phyloP scores from a whole-genome alignment of 768 basidiomycete genomes.

The Collybia mongolica region DNA sequence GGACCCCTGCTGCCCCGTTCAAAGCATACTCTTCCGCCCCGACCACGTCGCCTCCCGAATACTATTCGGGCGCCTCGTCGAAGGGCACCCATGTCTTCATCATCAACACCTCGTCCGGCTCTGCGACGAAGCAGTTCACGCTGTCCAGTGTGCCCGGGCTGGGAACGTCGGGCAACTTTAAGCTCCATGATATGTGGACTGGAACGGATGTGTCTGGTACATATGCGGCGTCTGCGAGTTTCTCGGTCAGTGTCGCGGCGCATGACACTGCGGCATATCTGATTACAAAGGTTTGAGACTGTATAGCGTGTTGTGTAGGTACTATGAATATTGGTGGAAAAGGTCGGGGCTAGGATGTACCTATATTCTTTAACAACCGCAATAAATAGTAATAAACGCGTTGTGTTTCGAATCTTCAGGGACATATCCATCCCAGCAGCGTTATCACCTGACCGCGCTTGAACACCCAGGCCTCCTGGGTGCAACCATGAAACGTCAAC shows the following conservation, averaged over 20 bases:
- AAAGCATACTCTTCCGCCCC: slow-evolving; percentile 34
- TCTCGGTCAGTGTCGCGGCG: slow-evolving; percentile 38
- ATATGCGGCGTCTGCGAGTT: slow-evolving; percentile 31
- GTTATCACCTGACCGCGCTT: too few species aligned
- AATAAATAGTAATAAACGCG: too few species aligned
- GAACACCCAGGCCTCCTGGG: too few species aligned
- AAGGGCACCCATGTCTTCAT: slow-evolving; percentile 56
- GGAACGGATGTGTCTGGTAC: slow-evolving; percentile 39
- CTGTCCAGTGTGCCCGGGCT: slow-evolving; percentile 48
- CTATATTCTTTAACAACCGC: too few species aligned
- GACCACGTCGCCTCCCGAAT: slow-evolving; percentile 47
- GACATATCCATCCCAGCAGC: too few species aligned
- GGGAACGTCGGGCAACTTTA: slow-evolving; percentile 31
- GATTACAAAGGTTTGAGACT: slow-evolving; percentile 22
- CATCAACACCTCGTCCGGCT: slow-evolving; percentile 42
- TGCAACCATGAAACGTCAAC: too few species aligned
- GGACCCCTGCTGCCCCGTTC: slow-evolving; percentile 49
- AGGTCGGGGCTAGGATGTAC: too few species aligned
- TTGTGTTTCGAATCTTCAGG: too few species aligned
- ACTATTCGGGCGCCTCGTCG: slow-evolving; percentile 46
- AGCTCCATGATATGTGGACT: slow-evolving; percentile 57
- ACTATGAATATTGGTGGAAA: too few species aligned
- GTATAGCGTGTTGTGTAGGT: too few species aligned
- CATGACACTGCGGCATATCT: slow-evolving; percentile 56
- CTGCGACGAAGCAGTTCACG: slow-evolving; percentile 42